phyloP scores from a whole-genome alignment of 1,139 yeast genomes.

The Scheffersomyces cryptocercus region DNA sequence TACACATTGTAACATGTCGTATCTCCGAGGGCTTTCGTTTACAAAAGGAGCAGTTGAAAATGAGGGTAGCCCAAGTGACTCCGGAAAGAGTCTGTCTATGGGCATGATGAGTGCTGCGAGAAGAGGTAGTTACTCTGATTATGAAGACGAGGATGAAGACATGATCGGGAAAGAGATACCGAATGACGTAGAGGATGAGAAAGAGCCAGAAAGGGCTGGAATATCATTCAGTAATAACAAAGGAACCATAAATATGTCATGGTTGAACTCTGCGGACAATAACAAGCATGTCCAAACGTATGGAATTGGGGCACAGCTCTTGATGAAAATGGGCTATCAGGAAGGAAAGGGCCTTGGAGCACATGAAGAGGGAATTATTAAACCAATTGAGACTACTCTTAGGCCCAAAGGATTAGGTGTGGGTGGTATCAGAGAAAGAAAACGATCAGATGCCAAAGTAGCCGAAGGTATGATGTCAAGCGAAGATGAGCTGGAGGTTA shows the following conservation, averaged over 20 bases:
- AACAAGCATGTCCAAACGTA: constrained; percentile 34
- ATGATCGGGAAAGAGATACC: too few relatives aligned
- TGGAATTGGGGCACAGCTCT: constrained; percentile 83
- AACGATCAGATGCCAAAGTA: background rate
- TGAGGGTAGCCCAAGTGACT: too few relatives aligned
- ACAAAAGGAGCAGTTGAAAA: constrained; percentile 5
- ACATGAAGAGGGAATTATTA: constrained; percentile 67
- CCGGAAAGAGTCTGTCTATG: too few relatives aligned
- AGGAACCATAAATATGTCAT: too few relatives aligned
- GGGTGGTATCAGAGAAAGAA: constrained; percentile 53
- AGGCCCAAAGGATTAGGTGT: constrained; percentile 74
- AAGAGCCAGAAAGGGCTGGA: too few relatives aligned
- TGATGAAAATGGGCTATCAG: constrained; percentile 85
- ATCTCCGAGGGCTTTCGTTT: constrained; percentile 7
- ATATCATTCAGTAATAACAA: too few relatives aligned
- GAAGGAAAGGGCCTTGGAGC: constrained; percentile 83
- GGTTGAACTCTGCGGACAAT: constrained; percentile 6
- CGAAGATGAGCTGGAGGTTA: constrained; percentile 13
- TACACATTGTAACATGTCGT: too few relatives aligned
- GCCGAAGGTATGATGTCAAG: constrained; percentile 15
- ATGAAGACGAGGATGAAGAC: constrained; percentile 14
- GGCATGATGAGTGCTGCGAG: constrained; percentile 13
- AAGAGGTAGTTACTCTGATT: constrained; percentile 23
- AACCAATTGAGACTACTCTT: constrained; percentile 71
- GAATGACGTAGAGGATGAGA: too few relatives aligned